These are phyloP conservation scores for Lactuca saligna DNA, from an alignment of 129 eudicot genomes.

Conservation along the genomic window DNA sequence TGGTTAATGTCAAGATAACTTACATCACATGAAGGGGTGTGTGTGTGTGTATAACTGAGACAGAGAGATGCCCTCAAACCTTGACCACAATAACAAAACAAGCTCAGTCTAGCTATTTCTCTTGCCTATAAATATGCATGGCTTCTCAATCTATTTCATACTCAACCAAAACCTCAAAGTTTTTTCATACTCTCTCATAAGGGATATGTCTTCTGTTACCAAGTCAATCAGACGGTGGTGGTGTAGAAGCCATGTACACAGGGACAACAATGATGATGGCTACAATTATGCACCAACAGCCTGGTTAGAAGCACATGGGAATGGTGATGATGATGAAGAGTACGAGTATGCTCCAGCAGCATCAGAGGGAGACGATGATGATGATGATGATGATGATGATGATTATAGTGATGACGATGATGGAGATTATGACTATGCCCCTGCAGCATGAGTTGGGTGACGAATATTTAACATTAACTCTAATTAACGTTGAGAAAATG, in stretches of 20 bases:
- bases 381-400: conserved; percentile 40
- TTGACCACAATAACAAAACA: background rate
- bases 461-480: too few relatives aligned
- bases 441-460: background rate
- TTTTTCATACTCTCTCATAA: background rate
- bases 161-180: background rate
- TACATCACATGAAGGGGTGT: background rate
- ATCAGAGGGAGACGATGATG: conserved; percentile 29
- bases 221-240: conserved; percentile 8
- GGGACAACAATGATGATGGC: conserved; percentile 20
- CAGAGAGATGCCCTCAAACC: too few relatives aligned
- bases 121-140: conserved; percentile 25
- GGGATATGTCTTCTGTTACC: conserved; percentile 23
- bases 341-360: conserved; percentile 28
- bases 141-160: background rate
- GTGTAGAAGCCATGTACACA: conserved; percentile 22
- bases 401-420: conserved; percentile 26
- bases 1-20: too few relatives aligned
- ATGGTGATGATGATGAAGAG: conserved; percentile 16
- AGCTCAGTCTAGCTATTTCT: background rate
- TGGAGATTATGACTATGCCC: conserved; percentile 38
- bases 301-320: conserved; percentile 17
- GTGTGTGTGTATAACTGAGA: too few relatives aligned
- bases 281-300: conserved; percentile 23
- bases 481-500: background rate